Evolutionary conservation across 2,329 filamentous ascomycete genomes (phyloP).

Genomic region (Ustulina deusta): DNA sequence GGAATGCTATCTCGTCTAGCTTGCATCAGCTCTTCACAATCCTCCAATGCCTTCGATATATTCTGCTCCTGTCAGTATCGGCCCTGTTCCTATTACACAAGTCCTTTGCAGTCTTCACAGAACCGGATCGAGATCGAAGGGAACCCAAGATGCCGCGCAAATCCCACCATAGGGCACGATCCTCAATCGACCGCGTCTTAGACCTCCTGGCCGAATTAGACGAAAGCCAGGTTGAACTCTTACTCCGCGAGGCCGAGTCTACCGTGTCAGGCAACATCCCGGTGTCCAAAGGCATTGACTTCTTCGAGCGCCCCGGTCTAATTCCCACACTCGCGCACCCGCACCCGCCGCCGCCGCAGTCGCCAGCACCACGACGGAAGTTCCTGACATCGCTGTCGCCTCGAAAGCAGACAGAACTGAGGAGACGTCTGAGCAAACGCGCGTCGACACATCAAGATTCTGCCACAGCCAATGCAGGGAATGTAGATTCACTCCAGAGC

Average conservation of each 20-base stretch:
- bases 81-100: slow-evolving; percentile 8
- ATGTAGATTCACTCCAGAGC: slow-evolving; percentile 7
- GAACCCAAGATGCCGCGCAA: slow-evolving; percentile 29
- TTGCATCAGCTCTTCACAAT: slow-evolving; percentile 4
- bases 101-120: background rate
- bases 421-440: slow-evolving; percentile 42
- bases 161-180: slow-evolving; percentile 45
- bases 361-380: slow-evolving; percentile 42
- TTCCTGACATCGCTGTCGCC: slow-evolving; percentile 46
- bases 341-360: slow-evolving; percentile 16
- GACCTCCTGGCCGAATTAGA: slow-evolving; percentile 48
- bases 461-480: slow-evolving; percentile 4
- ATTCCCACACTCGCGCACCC: slow-evolving; percentile 15
- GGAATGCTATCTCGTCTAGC: slow-evolving; percentile 11
- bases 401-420: slow-evolving; percentile 42
- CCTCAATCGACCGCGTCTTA: slow-evolving; percentile 49
- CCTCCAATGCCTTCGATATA: slow-evolving; percentile 18
- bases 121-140: background rate
- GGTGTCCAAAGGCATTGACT: slow-evolving; percentile 47
- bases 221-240: slow-evolving; percentile 46
- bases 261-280: slow-evolving; percentile 46
- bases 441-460: slow-evolving; percentile 36
- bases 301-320: slow-evolving; percentile 42
- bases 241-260: slow-evolving; percentile 48
- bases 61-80: slow-evolving; percentile 9